phyloP scores from a whole-genome alignment of 2,329 filamentous ascomycete species.

The Fusarium piperis region DNA sequence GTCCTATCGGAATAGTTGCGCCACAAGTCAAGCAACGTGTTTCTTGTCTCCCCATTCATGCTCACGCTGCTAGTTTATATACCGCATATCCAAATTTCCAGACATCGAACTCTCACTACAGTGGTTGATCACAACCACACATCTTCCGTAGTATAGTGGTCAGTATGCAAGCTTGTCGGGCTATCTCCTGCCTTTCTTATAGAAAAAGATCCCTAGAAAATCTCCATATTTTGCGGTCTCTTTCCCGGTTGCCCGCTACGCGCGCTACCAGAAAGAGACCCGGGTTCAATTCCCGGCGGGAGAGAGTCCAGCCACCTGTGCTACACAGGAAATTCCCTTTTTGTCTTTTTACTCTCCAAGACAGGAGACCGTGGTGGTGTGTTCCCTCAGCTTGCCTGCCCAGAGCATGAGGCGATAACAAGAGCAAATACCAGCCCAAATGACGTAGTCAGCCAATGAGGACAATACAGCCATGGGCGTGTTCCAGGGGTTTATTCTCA shows the following conservation, averaged over 20 bases:
- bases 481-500: constrained; percentile 2
- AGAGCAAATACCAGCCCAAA: neutral
- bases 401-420: neutral
- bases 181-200: too few relatives aligned
- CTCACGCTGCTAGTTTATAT: neutral
- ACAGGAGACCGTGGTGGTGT: neutral
- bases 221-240: too few relatives aligned
- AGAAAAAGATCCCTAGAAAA: too few relatives aligned
- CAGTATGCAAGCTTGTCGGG: constrained; percentile 36
- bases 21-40: neutral
- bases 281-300: constrained; percentile 31
- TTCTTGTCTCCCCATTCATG: neutral
- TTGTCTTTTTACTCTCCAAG: neutral
- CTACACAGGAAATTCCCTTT: constrained; percentile 10
- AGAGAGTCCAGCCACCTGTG: constrained; percentile 27
- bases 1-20: neutral
- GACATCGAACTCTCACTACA: constrained; percentile 4
- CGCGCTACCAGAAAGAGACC: too few relatives aligned
- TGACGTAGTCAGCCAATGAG: constrained; percentile 22
- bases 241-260: too few relatives aligned
- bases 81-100: neutral
- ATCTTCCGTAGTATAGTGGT: constrained; percentile 35
- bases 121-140: neutral
- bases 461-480: constrained; percentile 3
- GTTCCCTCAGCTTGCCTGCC: neutral